Base-by-base conservation (phyloP, 805 yeast species). In the Candida pseudoglaebosa region DNA sequence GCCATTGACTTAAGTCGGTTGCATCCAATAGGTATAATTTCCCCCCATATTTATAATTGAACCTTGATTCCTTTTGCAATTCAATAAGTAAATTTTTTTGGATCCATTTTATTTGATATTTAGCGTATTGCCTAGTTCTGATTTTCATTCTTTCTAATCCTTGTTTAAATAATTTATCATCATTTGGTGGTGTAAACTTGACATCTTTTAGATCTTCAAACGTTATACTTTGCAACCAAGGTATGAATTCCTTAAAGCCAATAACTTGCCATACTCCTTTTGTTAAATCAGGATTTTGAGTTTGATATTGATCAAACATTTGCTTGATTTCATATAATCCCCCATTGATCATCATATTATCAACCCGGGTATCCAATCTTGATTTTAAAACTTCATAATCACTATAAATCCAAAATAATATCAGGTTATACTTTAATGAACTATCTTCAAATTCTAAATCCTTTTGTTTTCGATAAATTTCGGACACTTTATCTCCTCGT, bases 251-350 rank as follows among this genome's bases (percentile, higher is more conserved):
- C 56, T 87, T 86, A 61, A 86, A 93, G 1, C 98, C 98, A 52
- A 91, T 86, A 1, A 86, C 96, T 62, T 93, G 98, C 89, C 89
- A 89, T 0, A 91, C 74, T 2, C 98, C 98, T 41, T 73, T 67
- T 38, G 84, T 83, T 40, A 77, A 62, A 41, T 72, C 80, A 7
- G 83, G 78, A 16, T 51, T 56, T 0, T 57, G 59, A 5, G 39
- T 31, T 8, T 57, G 57, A 34, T 73, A 82, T 19, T 62, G 65
- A 0, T 60, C 52, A 54, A 77, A 78, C 51, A 91, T 54, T 39
- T 78, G 75, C 6, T 71, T 53, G 12, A 93, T 75, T 58, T 93
- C 99, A 1, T 70, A 68, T 33, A 78, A 44, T 0, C 86, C 91
- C 0, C 96, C 96, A 0, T 54, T 52, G 1, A 59, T 52, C 53